Evolutionary conservation across 306 rosid species (phyloP), one percentile per base, ranked within the genome.

Genomic region (Ochetophila trinervis): DNA sequence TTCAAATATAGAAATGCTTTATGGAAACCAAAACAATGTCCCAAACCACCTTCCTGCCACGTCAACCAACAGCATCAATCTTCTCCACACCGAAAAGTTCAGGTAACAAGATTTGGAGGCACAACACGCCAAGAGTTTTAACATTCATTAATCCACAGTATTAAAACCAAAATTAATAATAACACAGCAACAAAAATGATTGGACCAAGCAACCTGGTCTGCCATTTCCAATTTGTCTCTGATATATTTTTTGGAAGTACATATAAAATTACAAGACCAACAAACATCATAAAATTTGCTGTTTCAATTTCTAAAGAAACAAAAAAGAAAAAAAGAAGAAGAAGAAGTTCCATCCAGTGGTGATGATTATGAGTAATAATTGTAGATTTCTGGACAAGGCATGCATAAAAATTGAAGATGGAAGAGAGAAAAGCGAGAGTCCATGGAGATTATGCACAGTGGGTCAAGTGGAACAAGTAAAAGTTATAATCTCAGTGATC

Each of bases 361-460:
- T 27, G 32, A 27, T 4, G 32, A 27, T 27, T 27, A 27, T 4
- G 4, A 1, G 32, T 27, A 4, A 35, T 44, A 52, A 20, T 20
- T 74, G 52, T 82, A 86, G 91, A 76, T 86, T 86, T 68, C 79
- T 86, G 22, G 88, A 86, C 78, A 86, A 86, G 73, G 91, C 91
- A 19, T 83, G 91, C 73, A 83, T 86, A 52, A 80, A 66, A 76
- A 65, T 53, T 44, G 81, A 78, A 67, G 81, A 78, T 18, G 80
- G 68, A 50, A 76, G 32, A 8, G 44, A 27, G 16, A 56, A 61
- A 20, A 80, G 42, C 2, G 90, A 82, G 63, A 85, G 87, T 68
- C 80, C 85, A n/a, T 85, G 91, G 88, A 83, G 69, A 65, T 68
- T 78, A n/a, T 83, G 88, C 77, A 80, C 81, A 2, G 81, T 73